These are phyloP conservation scores for Toxicodendron radicans DNA, from an alignment of 345 rosid species.

Conservation along the genomic window DNA sequence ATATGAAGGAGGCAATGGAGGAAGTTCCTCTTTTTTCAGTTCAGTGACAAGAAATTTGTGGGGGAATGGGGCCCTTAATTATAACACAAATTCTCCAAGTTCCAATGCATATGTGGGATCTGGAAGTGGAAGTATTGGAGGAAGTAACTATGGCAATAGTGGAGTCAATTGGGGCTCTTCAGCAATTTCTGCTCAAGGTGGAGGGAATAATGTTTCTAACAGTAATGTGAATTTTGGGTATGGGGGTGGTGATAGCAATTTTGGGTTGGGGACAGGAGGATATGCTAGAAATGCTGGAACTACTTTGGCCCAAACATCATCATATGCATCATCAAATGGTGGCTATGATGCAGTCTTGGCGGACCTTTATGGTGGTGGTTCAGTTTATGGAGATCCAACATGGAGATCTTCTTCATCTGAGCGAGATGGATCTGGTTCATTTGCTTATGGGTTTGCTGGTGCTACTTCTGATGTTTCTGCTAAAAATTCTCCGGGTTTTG, in stretches of 20 bases:
- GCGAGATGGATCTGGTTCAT: constrained; percentile 51
- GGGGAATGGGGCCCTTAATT: constrained; percentile 65
- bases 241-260: constrained; percentile 55
- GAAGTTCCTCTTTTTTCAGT: constrained; percentile 72
- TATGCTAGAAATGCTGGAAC: constrained; percentile 54
- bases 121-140: constrained; percentile 51
- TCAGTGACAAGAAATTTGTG: constrained; percentile 61
- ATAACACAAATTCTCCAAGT: constrained; percentile 39
- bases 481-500: constrained; percentile 63
- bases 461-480: constrained; percentile 50
- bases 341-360: constrained; percentile 52
- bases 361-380: constrained; percentile 49
- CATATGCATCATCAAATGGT: constrained; percentile 52
- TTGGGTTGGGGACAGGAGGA: constrained; percentile 46
- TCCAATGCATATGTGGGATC: constrained; percentile 51
- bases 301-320: constrained; percentile 41
- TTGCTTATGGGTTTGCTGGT: constrained; percentile 48
- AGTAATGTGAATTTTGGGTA: constrained; percentile 48
- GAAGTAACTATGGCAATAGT: constrained; percentile 44
- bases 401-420: constrained; percentile 58
- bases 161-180: constrained; percentile 57
- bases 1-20: constrained; percentile 65
- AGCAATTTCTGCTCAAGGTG: constrained; percentile 50
- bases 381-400: constrained; percentile 56
- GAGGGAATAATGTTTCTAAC: constrained; percentile 46